phyloP scores from a whole-genome alignment of 2,329 filamentous ascomycete species.

The Fusarium sp. region DNA sequence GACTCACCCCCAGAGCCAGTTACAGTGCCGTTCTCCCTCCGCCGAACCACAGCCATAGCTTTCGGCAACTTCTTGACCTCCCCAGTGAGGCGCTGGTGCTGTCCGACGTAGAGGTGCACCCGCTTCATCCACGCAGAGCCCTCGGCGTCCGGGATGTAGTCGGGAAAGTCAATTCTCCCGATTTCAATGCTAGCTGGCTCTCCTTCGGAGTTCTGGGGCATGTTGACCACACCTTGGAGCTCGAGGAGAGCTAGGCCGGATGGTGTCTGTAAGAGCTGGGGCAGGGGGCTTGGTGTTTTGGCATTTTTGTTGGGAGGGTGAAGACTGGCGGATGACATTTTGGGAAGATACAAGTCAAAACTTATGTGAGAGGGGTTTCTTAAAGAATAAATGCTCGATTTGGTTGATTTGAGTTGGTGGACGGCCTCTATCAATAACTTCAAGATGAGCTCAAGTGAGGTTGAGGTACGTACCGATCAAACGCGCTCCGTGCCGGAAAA shows the following conservation, averaged over 20 bases:
- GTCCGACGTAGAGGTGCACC: slow-evolving; percentile 88
- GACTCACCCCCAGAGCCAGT: slow-evolving; percentile 56
- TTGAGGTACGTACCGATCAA: slow-evolving; percentile 15
- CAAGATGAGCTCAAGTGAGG: neutral
- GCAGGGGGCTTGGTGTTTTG: slow-evolving; percentile 70
- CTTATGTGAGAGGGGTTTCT: neutral
- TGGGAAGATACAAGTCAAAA: neutral
- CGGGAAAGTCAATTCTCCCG: slow-evolving; percentile 82
- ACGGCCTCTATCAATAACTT: neutral
- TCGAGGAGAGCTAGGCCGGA: slow-evolving; percentile 90
- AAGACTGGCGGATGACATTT: slow-evolving; percentile 55
- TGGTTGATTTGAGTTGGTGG: neutral
- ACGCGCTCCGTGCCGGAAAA: slow-evolving; percentile 5
- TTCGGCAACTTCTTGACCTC: slow-evolving; percentile 89
- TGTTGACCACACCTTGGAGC: slow-evolving; percentile 90
- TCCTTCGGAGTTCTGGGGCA: slow-evolving; percentile 62
- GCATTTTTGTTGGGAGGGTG: slow-evolving; percentile 53
- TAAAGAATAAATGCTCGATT: neutral
- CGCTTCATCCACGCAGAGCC: slow-evolving; percentile 87
- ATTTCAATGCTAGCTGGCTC: slow-evolving; percentile 57
- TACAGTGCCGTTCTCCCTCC: slow-evolving; percentile 59
- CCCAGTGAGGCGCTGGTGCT: slow-evolving; percentile 88
- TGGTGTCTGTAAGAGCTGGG: slow-evolving; percentile 87
- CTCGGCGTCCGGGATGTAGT: slow-evolving; percentile 65
- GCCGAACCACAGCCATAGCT: slow-evolving; percentile 82